phyloP scores from a whole-genome alignment of 1,284 basidiomycete genomes.

The Rhodofomes roseus region DNA sequence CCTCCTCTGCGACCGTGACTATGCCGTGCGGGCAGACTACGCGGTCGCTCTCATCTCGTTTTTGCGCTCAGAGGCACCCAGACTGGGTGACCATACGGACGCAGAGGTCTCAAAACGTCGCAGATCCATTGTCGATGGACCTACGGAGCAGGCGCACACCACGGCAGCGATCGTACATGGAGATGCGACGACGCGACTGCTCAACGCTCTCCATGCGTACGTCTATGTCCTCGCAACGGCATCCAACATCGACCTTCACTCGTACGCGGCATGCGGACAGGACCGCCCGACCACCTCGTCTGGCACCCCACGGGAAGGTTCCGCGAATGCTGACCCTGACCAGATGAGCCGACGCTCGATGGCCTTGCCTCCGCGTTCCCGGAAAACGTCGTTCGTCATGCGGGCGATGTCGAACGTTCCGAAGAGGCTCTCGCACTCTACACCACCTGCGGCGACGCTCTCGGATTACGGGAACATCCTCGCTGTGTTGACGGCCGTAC shows the following conservation, averaged over 20 bases:
- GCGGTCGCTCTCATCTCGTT: conserved; percentile 70
- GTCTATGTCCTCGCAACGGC: conserved; percentile 76
- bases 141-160: conserved; percentile 42
- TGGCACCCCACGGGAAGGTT: conserved; percentile 10
- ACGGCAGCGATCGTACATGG: conserved; percentile 52
- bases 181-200: conserved; percentile 65
- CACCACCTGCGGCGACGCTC: conserved; percentile 55
- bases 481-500: conserved; percentile 65
- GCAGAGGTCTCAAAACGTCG: conserved; percentile 41
- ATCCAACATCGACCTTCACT: conserved; percentile 46
- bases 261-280: conserved; percentile 36
- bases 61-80: conserved; percentile 71
- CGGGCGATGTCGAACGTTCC: conserved; percentile 45
- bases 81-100: conserved; percentile 46
- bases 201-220: conserved; percentile 77
- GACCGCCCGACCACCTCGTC: conserved; percentile 23
- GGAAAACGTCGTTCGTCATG: conserved; percentile 53
- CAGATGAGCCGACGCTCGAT: conserved; percentile 44
- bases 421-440: conserved; percentile 36
- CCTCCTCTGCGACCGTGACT: conserved; percentile 75
- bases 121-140: conserved; percentile 40
- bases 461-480: conserved; percentile 79
- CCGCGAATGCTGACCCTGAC: background rate
- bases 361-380: conserved; percentile 41
- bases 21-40: conserved; percentile 74